A percentile compares a stretch with the other conserved stretches of the same genome.
These are phyloP conservation scores for Parietaria judaica DNA, from an alignment of 306 rosid genomes.

Conservation along the genomic window DNA sequence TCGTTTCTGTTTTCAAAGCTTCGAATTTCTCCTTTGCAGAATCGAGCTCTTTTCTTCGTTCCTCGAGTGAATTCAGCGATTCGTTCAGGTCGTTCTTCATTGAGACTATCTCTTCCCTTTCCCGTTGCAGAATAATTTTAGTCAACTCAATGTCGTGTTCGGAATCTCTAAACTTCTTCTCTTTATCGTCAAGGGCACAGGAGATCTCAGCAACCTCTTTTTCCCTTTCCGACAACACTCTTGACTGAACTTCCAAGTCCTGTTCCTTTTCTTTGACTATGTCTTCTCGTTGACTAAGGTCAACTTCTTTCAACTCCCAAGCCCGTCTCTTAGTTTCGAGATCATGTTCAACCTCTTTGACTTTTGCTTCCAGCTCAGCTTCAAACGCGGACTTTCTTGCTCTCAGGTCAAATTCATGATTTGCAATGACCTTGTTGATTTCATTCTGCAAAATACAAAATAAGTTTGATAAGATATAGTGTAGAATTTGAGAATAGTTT, in stretches of 20 bases:
- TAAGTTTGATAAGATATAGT: too few relatives aligned
- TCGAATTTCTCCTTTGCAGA: slow-evolving; percentile 53
- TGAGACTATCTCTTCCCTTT: slow-evolving; percentile 52
- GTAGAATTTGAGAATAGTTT: too few relatives aligned
- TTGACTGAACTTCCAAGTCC: slow-evolving; percentile 60
- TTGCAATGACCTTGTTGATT: slow-evolving; percentile 48
- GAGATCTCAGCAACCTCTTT: slow-evolving; percentile 61
- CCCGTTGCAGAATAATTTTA: slow-evolving; percentile 51
- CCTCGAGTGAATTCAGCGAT: slow-evolving; percentile 53
- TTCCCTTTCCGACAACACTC: slow-evolving; percentile 54
- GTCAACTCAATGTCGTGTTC: slow-evolving; percentile 58
- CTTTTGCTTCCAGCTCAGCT: slow-evolving; percentile 53
- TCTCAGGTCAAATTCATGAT: slow-evolving; percentile 52
- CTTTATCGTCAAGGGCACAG: slow-evolving; percentile 49
- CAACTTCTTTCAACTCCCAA: slow-evolving; percentile 97
- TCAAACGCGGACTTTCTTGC: slow-evolving; percentile 57
- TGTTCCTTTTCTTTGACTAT: slow-evolving; percentile 62
- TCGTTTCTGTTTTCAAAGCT: slow-evolving; percentile 64
- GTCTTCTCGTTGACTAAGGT: slow-evolving; percentile 68
- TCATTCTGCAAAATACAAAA: slow-evolving; percentile 48
- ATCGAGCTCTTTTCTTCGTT: slow-evolving; percentile 49
- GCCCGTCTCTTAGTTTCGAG: slow-evolving; percentile 77
- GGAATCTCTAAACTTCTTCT: slow-evolving; percentile 35
- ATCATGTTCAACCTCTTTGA: slow-evolving; percentile 64
- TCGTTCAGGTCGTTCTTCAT: slow-evolving; percentile 53